Conservation (phyloP, 2,329 filamentous ascomycete genomes). For the Aspergillus fijiensis region DNA sequence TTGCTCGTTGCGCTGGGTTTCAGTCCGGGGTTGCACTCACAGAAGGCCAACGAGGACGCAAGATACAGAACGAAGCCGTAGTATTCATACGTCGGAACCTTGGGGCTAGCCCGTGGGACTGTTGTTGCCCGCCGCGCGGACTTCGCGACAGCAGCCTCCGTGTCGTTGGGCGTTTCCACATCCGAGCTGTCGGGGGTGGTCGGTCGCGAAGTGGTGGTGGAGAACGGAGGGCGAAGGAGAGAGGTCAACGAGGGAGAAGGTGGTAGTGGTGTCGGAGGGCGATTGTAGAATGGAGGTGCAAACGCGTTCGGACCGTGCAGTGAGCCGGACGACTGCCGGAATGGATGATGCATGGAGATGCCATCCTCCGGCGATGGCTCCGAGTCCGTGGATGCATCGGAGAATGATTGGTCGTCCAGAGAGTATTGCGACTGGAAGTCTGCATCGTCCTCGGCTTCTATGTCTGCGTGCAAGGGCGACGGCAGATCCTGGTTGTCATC, state of each 20-base stretch:
- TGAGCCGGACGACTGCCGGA: slow-evolving; percentile 43
- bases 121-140: slow-evolving; percentile 60
- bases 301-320: slow-evolving; percentile 51
- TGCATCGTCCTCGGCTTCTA: slow-evolving; percentile 37
- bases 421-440: slow-evolving; percentile 50
- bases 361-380: slow-evolving; percentile 30
- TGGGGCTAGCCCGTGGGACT: slow-evolving; percentile 80
- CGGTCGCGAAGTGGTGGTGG: slow-evolving; percentile 71
- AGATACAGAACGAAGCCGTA: slow-evolving; percentile 98
- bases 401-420: slow-evolving; percentile 38
- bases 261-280: slow-evolving; percentile 90
- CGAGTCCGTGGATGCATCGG: slow-evolving; percentile 36
- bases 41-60: slow-evolving; percentile 77
- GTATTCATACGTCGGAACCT: slow-evolving; percentile 99
- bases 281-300: slow-evolving; percentile 90
- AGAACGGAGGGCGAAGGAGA: slow-evolving; percentile 72
- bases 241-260: slow-evolving; percentile 91
- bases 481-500: slow-evolving; percentile 28
- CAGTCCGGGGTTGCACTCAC: slow-evolving; percentile 47
- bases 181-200: slow-evolving; percentile 91
- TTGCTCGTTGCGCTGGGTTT: no score
- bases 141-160: slow-evolving; percentile 60
- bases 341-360: slow-evolving; percentile 37
- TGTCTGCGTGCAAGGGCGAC: slow-evolving; percentile 30
- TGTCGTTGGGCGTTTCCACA: slow-evolving; percentile 67